Evolutionary conservation across 2,329 filamentous ascomycete species (phyloP).

Genomic region (Sporothrix pseudoabietina): DNA sequence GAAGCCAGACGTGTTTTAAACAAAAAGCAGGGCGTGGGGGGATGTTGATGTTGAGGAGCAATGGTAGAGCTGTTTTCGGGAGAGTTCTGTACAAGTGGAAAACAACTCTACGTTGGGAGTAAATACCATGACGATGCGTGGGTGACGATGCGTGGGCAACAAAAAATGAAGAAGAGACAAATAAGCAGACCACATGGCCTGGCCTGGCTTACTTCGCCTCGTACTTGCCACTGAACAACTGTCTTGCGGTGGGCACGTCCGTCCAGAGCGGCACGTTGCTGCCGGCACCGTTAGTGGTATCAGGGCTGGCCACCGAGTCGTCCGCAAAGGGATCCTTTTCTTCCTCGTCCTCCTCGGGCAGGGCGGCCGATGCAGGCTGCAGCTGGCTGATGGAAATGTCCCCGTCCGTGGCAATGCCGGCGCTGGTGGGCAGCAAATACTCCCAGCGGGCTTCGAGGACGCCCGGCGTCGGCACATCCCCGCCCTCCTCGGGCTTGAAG

Average conservation of each 20-base stretch:
- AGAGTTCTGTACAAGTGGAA: not conserved
- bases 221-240: conserved; percentile 72
- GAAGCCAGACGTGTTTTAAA: not conserved
- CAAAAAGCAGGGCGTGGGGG: not conserved
- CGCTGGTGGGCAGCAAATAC: conserved; percentile 61
- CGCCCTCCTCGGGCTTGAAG: conserved; percentile 52
- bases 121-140: no score
- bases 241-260: conserved; percentile 65
- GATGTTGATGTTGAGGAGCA: not conserved
- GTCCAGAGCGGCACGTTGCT: conserved; percentile 56
- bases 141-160: not conserved
- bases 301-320: conserved; percentile 44
- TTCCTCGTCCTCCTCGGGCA: conserved; percentile 49
- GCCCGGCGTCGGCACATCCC: conserved; percentile 56
- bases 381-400: conserved; percentile 61
- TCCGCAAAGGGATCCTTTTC: conserved; percentile 73
- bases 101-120: no score
- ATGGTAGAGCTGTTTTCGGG: not conserved
- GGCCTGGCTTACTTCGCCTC: conserved; percentile 51
- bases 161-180: not conserved
- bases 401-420: conserved; percentile 44
- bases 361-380: conserved; percentile 52
- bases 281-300: conserved; percentile 33
- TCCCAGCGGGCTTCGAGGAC: conserved; percentile 68
- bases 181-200: not conserved